These are phyloP conservation scores for Cordyceps farinosa DNA, from an alignment of 2,329 filamentous ascomycete genomes.

Conservation along the genomic window DNA sequence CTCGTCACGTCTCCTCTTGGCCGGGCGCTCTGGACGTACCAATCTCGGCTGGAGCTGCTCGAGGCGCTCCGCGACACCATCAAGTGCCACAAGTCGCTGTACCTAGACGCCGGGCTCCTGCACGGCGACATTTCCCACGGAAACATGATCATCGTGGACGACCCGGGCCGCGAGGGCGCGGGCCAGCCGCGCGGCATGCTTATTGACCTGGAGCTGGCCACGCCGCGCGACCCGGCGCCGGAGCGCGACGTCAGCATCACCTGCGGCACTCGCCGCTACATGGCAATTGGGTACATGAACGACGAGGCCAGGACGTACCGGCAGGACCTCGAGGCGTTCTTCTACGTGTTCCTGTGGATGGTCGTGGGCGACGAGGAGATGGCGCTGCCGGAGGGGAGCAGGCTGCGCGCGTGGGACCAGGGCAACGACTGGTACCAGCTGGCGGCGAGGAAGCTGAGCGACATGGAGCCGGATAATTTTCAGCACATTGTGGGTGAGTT, in stretches of 20 bases:
- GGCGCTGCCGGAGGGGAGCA: background rate
- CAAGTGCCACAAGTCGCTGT: constrained; percentile 23
- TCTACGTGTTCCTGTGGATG: constrained; percentile 25
- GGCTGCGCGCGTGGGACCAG: background rate
- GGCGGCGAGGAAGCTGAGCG: background rate
- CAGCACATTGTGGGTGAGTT: background rate
- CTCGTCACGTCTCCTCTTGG: constrained; percentile 23
- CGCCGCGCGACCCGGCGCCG: constrained; percentile 14
- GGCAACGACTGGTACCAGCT: background rate
- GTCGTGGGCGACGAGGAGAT: constrained; percentile 14
- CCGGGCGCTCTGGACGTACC: constrained; percentile 22
- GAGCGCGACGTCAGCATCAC: constrained; percentile 11
- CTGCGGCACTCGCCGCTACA: constrained; percentile 23
- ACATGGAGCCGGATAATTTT: background rate
- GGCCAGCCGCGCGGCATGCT: constrained; percentile 18
- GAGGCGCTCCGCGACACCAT: constrained; percentile 22
- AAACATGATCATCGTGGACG: constrained; percentile 22
- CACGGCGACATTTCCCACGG: constrained; percentile 22
- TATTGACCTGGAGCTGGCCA: constrained; percentile 24
- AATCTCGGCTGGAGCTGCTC: constrained; percentile 20
- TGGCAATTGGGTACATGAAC: constrained; percentile 25
- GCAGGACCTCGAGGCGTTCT: constrained; percentile 29
- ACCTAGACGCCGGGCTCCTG: constrained; percentile 17
- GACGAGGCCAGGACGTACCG: constrained; percentile 22
- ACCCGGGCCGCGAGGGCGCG: background rate